Evolutionary conservation across 73 alveolate genomes (phyloP), one percentile per base, ranked within the genome.

Genomic region (Paramecium octaurelia): DNA sequence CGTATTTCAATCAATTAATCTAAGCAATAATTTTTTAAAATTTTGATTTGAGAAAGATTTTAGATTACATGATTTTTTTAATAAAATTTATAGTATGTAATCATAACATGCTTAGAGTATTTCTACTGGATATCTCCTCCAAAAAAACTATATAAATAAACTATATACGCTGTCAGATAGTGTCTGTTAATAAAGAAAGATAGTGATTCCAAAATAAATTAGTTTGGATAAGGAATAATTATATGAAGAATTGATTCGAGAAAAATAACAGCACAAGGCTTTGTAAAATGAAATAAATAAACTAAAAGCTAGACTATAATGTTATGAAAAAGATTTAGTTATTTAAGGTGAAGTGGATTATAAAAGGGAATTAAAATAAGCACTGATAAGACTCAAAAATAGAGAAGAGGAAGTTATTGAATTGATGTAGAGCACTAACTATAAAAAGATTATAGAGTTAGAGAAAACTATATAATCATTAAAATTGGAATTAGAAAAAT

Each of bases 281-380:
- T 34, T 64, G 16, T 34, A 64, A 64, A 64, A 64, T 64, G 84
- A 64, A 64, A 64, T 64, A 64, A 64, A 64, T 14, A 64, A 64
- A 34, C 48, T 64, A 12, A 64, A 64, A 27, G 84, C 84, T 12
- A 64, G 46, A 24, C 10, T 64, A 64, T 16, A 64, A 34, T 64
- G 84, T 27, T 64, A 64, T 64, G 84, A 64, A 34, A 64, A 64
- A 10, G 84, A 64, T 27, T 34, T 64, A 31, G 84, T 64, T 31
- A 64, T 64, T 12, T 64, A 64, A 34, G 48, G 48, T 11, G 84
- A 64, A 27, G 84, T 64, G 8, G 84, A 64, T 64, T 64, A 64
- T 34, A 64, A 34, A 64, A 64, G 84, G 46, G 84, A 64, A n/a
- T 64, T 64, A 64, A 64, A 64, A 64, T 64, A 21, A 64, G 84